phyloP scores from a whole-genome alignment of 352 stramenopile genomes.

The Pythium folliculosum region DNA sequence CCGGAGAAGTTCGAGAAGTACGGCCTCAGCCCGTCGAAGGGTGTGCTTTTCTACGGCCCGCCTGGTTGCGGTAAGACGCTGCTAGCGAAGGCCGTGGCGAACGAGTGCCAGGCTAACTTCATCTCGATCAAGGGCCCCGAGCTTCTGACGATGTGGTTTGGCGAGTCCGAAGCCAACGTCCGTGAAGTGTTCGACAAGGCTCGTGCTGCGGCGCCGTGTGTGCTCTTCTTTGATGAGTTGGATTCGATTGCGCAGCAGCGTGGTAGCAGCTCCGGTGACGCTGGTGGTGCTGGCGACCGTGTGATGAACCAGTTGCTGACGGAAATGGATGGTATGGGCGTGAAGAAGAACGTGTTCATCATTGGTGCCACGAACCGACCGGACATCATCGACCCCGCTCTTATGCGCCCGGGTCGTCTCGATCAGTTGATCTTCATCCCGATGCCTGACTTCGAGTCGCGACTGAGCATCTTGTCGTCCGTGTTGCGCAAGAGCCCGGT shows the following conservation, averaged over 20 bases:
- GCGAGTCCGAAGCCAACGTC: constrained; percentile 98
- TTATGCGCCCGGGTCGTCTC: constrained; percentile 95
- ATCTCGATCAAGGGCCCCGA: constrained; percentile 99
- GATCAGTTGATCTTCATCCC: constrained; percentile 97
- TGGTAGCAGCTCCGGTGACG: constrained; percentile 94
- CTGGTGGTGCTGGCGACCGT: constrained; percentile 96
- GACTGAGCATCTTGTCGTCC: constrained; percentile 95
- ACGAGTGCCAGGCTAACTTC: constrained; percentile 99
- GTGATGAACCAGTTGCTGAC: constrained; percentile 99
- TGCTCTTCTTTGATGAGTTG: constrained; percentile 99
- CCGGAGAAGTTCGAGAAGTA: constrained; percentile 99
- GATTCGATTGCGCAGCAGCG: constrained; percentile 99
- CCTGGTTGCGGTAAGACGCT: constrained; percentile 99
- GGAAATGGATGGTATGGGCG: constrained; percentile 99
- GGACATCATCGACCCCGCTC: constrained; percentile 97
- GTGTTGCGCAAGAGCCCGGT: constrained; percentile 97
- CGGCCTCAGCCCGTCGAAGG: constrained; percentile 92
- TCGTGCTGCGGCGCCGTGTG: constrained; percentile 95
- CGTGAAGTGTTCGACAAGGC: constrained; percentile 99
- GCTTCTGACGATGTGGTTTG: constrained; percentile 99
- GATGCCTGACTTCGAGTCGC: constrained; percentile 97
- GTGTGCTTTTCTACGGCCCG: constrained; percentile 99
- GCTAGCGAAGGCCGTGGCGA: constrained; percentile 99
- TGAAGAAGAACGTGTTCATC: constrained; percentile 99
- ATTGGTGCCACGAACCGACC: constrained; percentile 95